A percentile compares a stretch with the other conserved stretches of the same genome.
These are phyloP conservation scores for Termitomyces sp. DNA, from an alignment of 768 basidiomycete species.

Conservation along the genomic window DNA sequence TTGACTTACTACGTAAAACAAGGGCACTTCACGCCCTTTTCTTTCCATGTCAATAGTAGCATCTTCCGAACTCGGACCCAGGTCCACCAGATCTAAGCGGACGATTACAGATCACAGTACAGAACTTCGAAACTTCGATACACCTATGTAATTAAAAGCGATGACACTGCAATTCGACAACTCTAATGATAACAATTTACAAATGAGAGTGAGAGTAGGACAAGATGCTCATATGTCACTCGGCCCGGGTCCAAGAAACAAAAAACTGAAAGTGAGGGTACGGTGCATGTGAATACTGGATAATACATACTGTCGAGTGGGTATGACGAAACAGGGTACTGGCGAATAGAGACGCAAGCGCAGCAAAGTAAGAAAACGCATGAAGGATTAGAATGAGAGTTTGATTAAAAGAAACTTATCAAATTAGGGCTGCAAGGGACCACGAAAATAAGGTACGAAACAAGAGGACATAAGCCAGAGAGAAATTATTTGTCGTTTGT, in stretches of 20 bases:
- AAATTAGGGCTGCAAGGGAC: constrained; percentile 8
- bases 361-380: neutral
- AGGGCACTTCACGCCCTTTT: too few relatives aligned
- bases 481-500: constrained; percentile 1
- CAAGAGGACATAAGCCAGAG: constrained; percentile 6
- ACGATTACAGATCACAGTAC: neutral
- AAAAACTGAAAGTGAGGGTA: constrained; percentile 2
- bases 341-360: neutral
- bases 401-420: constrained; percentile 4
- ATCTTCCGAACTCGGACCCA: neutral
- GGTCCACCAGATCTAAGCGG: too few relatives aligned
- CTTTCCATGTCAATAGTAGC: neutral
- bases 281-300: constrained; percentile 1
- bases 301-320: constrained; percentile 8
- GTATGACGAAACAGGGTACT: constrained; percentile 9
- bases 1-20: neutral
- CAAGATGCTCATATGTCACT: constrained; percentile 3
- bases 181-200: constrained; percentile 5
- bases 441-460: constrained; percentile 6
- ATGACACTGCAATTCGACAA: constrained; percentile 5
- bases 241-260: constrained; percentile 3
- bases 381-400: constrained; percentile 2
- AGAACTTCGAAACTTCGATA: neutral
- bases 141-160: constrained; percentile 1
- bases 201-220: constrained; percentile 10